Evolutionary conservation across 2,329 filamentous ascomycete species (phyloP).

Genomic region (Trichoderma oligosporum): DNA sequence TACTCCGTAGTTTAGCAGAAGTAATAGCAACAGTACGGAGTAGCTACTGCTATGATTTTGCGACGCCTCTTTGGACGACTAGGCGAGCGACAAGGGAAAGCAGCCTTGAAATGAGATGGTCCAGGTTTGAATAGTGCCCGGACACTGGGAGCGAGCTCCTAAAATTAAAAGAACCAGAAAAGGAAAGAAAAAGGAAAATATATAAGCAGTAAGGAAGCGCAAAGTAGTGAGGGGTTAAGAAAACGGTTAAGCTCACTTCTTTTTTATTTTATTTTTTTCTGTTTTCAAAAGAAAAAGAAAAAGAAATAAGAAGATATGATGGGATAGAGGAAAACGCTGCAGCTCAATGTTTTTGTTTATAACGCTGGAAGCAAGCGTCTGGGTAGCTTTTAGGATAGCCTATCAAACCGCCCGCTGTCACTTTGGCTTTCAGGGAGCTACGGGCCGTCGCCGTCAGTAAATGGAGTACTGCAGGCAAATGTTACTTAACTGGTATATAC

Average conservation of each 20-base stretch:
- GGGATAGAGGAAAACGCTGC: background rate
- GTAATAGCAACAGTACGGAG: background rate
- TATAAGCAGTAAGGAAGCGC: background rate
- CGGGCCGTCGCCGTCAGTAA: too few relatives aligned
- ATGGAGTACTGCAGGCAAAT: background rate
- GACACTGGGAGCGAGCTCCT: background rate
- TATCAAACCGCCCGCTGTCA: too few relatives aligned
- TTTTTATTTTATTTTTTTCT: too few relatives aligned
- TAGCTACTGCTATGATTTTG: background rate
- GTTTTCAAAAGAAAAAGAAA: background rate
- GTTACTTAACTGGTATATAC: background rate
- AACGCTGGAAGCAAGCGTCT: too few relatives aligned
- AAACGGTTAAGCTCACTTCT: too few relatives aligned
- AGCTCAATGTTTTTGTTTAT: conserved; percentile 1
- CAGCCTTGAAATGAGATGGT: conserved; percentile 2
- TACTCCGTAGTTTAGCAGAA: background rate
- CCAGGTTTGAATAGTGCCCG: background rate
- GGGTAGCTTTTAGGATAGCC: too few relatives aligned
- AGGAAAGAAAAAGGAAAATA: background rate
- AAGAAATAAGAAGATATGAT: background rate
- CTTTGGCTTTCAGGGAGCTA: too few relatives aligned
- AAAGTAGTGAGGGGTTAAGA: too few relatives aligned
- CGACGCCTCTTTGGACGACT: background rate
- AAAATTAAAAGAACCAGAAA: background rate
- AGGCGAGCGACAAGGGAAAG: conserved; percentile 3